Evolutionary conservation across 495 filamentous ascomycete genomes (phyloP).

Genomic region (Penicillium subrubescens): DNA sequence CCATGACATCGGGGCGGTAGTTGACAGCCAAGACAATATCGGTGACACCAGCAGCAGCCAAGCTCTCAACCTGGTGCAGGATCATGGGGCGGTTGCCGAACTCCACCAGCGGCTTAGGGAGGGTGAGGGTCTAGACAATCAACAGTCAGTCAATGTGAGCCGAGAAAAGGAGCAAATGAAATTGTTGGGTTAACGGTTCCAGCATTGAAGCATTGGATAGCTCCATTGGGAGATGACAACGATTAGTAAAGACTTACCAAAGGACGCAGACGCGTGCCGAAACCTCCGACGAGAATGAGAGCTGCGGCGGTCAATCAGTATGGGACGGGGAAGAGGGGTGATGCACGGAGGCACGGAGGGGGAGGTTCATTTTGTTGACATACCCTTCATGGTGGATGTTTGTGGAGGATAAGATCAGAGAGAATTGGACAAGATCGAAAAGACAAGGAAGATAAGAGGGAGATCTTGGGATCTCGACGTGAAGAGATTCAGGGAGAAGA

Average conservation of each 20-base stretch:
- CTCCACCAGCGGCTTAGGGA: conserved; percentile 96
- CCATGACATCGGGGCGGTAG: conserved; percentile 98
- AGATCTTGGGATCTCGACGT: conserved; percentile 12
- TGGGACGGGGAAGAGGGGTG: conserved; percentile 7
- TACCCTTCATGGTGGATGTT: conserved; percentile 56
- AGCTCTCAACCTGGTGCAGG: conserved; percentile 92
- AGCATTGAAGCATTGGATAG: conserved; percentile 14
- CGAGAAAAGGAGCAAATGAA: not conserved
- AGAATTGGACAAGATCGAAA: conserved; percentile 14
- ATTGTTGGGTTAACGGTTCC: conserved; percentile 6
- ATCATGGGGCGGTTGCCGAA: conserved; percentile 99
- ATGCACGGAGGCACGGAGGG: conserved; percentile 7
- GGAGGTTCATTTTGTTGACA: conserved; percentile 17
- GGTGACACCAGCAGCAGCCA: conserved; percentile 93
- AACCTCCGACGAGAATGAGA: conserved; percentile 98
- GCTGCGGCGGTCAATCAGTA: conserved; percentile 55
- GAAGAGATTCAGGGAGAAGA: conserved; percentile 18
- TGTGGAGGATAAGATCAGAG: conserved; percentile 20
- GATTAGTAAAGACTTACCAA: conserved; percentile 67
- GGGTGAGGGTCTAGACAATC: conserved; percentile 77
- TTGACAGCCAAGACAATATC: conserved; percentile 98
- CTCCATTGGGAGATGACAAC: conserved; percentile 13
- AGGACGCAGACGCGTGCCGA: conserved; percentile 96
- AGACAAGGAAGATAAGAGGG: conserved; percentile 8
- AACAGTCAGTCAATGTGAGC: not conserved